Conservation (phyloP, 2,329 filamentous ascomycete species). For the Trichophyton benhamiae region DNA sequence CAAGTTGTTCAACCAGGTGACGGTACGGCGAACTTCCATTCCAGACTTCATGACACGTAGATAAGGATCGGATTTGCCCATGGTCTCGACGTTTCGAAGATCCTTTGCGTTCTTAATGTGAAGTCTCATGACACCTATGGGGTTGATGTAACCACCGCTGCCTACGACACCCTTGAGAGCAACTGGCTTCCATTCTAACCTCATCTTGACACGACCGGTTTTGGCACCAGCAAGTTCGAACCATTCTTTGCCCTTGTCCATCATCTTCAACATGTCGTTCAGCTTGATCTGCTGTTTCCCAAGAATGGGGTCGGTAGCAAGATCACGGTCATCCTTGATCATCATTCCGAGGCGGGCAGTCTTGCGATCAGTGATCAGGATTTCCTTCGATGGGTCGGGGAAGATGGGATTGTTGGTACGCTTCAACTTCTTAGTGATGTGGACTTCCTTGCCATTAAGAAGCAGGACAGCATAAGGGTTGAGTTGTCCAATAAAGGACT, state of each 20-base stretch:
- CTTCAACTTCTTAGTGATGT: constrained; percentile 83
- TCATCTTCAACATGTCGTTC: constrained; percentile 81
- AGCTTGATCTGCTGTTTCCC: constrained; percentile 93
- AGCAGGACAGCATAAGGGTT: constrained; percentile 83
- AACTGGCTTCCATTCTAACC: constrained; percentile 89
- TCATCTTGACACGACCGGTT: constrained; percentile 78
- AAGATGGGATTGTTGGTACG: constrained; percentile 96
- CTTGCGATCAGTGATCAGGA: constrained; percentile 88
- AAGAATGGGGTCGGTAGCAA: constrained; percentile 68
- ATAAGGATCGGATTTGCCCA: constrained; percentile 96
- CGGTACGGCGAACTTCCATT: constrained; percentile 79
- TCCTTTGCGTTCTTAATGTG: constrained; percentile 76
- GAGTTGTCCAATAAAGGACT: constrained; percentile 80
- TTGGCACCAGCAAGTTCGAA: constrained; percentile 74
- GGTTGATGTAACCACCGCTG: constrained; percentile 78
- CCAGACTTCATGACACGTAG: constrained; percentile 78
- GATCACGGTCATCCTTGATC: constrained; percentile 88
- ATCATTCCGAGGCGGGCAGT: constrained; percentile 79
- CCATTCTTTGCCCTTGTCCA: constrained; percentile 91
- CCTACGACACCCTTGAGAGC: constrained; percentile 64
- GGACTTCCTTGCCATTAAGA: constrained; percentile 83
- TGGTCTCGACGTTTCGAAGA: constrained; percentile 81
- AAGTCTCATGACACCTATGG: constrained; percentile 87
- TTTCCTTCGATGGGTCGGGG: constrained; percentile 82
- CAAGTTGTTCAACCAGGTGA: constrained; percentile 91